Evolutionary conservation across 345 rosid species (phyloP), one percentile per base, ranked within the genome.

Genomic region (Toxicodendron radicans): DNA sequence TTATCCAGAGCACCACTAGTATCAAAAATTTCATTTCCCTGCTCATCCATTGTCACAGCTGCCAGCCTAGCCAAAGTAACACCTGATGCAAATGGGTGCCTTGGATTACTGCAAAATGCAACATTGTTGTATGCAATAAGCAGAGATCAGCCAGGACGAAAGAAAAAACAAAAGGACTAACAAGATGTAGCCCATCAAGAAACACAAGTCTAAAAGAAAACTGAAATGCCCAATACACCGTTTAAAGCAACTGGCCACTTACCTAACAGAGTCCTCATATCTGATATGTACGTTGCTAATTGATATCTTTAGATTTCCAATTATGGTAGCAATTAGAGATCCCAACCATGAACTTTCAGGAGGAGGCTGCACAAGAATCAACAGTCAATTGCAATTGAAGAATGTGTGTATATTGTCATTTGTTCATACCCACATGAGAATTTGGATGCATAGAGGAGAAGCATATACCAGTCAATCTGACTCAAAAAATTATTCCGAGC

Each of bases 261-360:
- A 95, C 99, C 96, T 95, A 78, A 85, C 74, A 61, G 90, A 88
- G 83, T 95, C 97, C 85, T 95, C 99, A 57, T 89, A 91, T 92
- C 99, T 88, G 78, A 95, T 81, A 87, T 95, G 99, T 78, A 95
- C 97, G 86, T 95, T 95, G 93, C 89, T 91, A 76, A 95, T 93
- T 70, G 99, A 89, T 85, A 95, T 91, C 87, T 93, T 95, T 70
- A 95, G 93, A 78, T 95, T 95, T 82, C 99, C 99, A 66, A 95
- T 95, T 67, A 95, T 89, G 70, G 99, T 95, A 60, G 90, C 83
- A 80, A 95, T 91, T 68, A 95, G 82, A 76, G 99, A 95, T 73
- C 97, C 95, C 79, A 95, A 79, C 99, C 99, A 95, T 35, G 98
- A 93, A 85, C 83, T 90, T 81, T 94, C 98, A 67, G 90, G 56